Evolutionary conservation across 2,329 filamentous ascomycete genomes (phyloP), one percentile per base, ranked within the genome.

Genomic region (Pyrenochaeta sp.): DNA sequence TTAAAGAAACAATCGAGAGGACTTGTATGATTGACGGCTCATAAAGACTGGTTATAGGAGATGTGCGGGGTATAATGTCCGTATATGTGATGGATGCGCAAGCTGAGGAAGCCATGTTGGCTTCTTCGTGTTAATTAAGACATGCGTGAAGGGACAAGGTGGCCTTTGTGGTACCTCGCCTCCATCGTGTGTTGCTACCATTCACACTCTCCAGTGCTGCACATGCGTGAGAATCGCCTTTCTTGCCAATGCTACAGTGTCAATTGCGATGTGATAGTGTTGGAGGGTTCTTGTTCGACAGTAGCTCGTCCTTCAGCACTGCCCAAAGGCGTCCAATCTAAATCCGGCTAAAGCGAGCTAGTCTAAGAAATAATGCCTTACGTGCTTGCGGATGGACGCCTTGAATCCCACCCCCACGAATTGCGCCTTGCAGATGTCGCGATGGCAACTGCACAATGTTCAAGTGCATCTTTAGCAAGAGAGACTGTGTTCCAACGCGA

Each of bases 21-120:
- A 42, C 45, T 53, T 46, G 55, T 50, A 15, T 36, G 32, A 27
- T 36, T 19, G 12, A 25, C 8, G 19, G 40, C 2, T 25, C 22
- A 25, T 22, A 19, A 8, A 43, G 5, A 12, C 19, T 19, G 9
- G 40, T 8, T 15, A 43, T 19, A 43, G 40, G 12, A 43, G 7
- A 43, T 43, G 22, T 25, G 50, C 44, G 54, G 55, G 55, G 45
- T 46, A 15, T 24, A 45, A 53, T 39, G 40, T 50, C 46, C 40
- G 39, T 53, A 55, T 60, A 55, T 54, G 50, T 60, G 22, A 52
- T 50, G 50, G 47, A 42, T 39, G 48, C 28, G 53, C 19, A 19
- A 19, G 19, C 43, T 54, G 47, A 58, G 58, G 39, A 44, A 40
- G 56, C 61, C 61, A 64, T 50, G 51, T 54, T 64, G 58, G 55